These are phyloP conservation scores for Epichloe gansuensis DNA, from an alignment of 2,329 filamentous ascomycete species.

Conservation along the genomic window DNA sequence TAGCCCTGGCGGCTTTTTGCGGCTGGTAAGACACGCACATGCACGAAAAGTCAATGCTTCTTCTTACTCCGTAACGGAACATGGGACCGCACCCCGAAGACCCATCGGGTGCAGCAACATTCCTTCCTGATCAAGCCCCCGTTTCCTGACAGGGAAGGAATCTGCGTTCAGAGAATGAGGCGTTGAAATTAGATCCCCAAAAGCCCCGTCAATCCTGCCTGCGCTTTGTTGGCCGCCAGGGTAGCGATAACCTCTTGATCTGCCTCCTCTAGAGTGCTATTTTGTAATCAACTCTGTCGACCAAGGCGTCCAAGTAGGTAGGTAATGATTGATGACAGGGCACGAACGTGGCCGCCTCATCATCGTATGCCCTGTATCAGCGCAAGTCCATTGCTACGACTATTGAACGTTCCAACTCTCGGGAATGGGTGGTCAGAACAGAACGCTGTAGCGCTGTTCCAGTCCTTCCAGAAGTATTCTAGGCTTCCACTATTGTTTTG, in stretches of 20 bases:
- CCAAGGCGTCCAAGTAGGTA: neutral
- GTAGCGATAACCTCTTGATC: no score
- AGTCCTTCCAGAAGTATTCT: conserved; percentile 5
- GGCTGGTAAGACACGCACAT: neutral
- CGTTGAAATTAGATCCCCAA: no score
- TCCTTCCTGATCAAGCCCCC: neutral
- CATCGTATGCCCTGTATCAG: neutral
- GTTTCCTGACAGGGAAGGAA: no score
- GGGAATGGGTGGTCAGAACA: neutral
- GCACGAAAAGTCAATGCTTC: neutral
- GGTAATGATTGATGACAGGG: neutral
- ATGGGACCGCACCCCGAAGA: neutral
- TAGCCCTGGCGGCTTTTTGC: neutral
- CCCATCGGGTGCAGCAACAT: neutral
- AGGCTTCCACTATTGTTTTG: neutral
- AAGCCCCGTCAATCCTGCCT: no score
- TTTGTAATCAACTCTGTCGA: neutral
- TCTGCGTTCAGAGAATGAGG: no score
- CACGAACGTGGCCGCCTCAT: neutral
- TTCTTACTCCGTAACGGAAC: no score
- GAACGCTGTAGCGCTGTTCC: neutral
- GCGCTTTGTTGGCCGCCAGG: neutral
- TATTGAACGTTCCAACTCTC: neutral
- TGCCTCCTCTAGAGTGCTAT: no score
- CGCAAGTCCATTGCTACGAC: neutral